Conservation (phyloP, 2,329 filamentous ascomycete genomes). For the Cladosporium sp. region DNA sequence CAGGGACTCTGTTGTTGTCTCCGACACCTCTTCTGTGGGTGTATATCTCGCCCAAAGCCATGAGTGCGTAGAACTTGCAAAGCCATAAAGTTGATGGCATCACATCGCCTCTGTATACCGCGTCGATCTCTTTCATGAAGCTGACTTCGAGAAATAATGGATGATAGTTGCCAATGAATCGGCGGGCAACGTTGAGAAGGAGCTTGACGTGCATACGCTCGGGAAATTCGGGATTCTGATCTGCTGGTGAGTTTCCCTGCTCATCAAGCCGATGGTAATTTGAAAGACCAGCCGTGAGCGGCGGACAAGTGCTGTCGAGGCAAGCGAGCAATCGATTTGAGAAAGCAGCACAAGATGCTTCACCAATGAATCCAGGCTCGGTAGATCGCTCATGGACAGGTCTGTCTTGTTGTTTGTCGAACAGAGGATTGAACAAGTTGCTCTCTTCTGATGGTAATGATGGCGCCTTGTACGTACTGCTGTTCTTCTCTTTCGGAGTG, state of each 20-base stretch:
- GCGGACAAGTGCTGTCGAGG: conserved; percentile 15
- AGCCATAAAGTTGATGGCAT: conserved; percentile 32
- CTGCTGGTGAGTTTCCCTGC: conserved; percentile 11
- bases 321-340: conserved; percentile 23
- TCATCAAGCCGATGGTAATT: conserved; percentile 18
- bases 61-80: conserved; percentile 44
- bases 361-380: conserved; percentile 21
- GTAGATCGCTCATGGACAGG: conserved; percentile 16
- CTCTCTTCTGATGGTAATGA: conserved; percentile 11
- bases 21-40: conserved; percentile 35
- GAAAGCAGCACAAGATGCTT: conserved; percentile 24
- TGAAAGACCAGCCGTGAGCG: conserved; percentile 14
- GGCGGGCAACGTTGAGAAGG: conserved; percentile 22
- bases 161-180: conserved; percentile 37
- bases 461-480: conserved; percentile 9
- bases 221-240: conserved; percentile 19
- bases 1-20: conserved; percentile 36
- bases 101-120: conserved; percentile 33
- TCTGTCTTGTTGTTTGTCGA: conserved; percentile 21
- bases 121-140: conserved; percentile 37
- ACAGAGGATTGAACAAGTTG: conserved; percentile 22
- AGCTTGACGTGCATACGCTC: conserved; percentile 24
- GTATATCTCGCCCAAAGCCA: conserved; percentile 47
- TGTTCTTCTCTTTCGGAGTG: background rate
- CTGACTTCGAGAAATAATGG: conserved; percentile 40